Evolutionary conservation across 305 asterid species (phyloP), one percentile per base, ranked within the genome.

Genomic region (Fraxinus latifolia): DNA sequence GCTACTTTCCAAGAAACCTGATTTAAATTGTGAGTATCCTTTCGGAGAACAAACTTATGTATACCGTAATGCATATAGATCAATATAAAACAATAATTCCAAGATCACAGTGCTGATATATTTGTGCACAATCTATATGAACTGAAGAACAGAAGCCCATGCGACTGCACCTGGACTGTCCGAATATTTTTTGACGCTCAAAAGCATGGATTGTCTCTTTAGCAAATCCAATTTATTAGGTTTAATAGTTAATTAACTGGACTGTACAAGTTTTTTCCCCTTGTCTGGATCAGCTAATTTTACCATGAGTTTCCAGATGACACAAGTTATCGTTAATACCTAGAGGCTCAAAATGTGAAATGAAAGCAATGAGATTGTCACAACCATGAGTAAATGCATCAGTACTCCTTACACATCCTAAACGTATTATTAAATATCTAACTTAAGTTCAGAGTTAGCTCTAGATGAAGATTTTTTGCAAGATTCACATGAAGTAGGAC

Each of bases 1-100:
- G 14, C 31, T 60, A 60, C 31, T 60, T 60, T 6, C 70, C 29
- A 82, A 65, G 79, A 39, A 79, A 83, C 50, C 67, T 44, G 39
- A 47, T 79, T 50, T 71, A 55, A 72, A 76, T 75, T 79, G 67
- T 34, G 33, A 77, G 39, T 68, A 80, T 8, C 7, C 17, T 12
- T 72, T 73, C 27, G 19, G 39, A 3, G 27, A 65, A 65, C n/a
- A 25, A 25, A 25, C 32, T 11, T 67, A 67, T 27, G 36, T 17
- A 67, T 67, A 25, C 3, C 5, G 15, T 14, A 47, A 47, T 47
- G 58, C 58, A 47, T 47, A 47, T 47, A 21, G 31, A 62, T 62
- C 8, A 62, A 19, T 67, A 27, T 17, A 67, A 27, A 67, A 27
- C 3, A 27, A 25, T 25, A 11, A 81, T 27, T 76, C 6, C 31